phyloP scores from a whole-genome alignment of 345 rosid genomes.

The Crucihimalaya himalaica region DNA sequence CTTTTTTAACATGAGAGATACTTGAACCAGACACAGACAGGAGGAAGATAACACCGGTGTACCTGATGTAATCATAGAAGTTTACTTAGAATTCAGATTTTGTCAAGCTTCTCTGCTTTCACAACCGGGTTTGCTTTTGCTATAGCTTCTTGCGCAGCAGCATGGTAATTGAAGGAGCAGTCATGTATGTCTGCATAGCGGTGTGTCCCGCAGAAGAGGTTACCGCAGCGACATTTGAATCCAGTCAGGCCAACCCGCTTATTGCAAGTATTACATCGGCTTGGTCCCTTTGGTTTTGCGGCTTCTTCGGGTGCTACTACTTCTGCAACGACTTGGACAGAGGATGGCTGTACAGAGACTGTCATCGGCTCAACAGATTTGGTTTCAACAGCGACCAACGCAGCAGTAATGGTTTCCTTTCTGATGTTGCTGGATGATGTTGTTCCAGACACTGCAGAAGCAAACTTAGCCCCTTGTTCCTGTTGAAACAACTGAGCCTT shows the following conservation, averaged over 20 bases:
- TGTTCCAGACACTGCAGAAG: conserved; percentile 64
- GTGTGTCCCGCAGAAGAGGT: conserved; percentile 75
- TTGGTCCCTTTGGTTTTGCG: conserved; percentile 69
- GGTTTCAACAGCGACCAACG: conserved; percentile 46
- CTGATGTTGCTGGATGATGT: conserved; percentile 55
- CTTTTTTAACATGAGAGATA: conserved; percentile 31
- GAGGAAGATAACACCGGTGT: conserved; percentile 13
- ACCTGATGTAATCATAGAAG: conserved; percentile 20
- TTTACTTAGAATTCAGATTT: conserved; percentile 46
- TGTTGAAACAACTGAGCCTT: conserved; percentile 68
- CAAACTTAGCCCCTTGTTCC: conserved; percentile 71
- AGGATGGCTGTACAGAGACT: conserved; percentile 48
- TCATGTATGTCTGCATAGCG: conserved; percentile 86
- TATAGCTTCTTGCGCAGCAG: conserved; percentile 79
- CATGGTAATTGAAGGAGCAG: conserved; percentile 76
- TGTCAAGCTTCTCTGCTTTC: conserved; percentile 92
- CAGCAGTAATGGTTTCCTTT: conserved; percentile 48
- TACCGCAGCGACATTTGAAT: conserved; percentile 80
- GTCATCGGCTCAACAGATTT: conserved; percentile 46
- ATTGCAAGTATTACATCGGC: conserved; percentile 69
- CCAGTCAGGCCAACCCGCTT: conserved; percentile 86
- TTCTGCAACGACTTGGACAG: conserved; percentile 38
- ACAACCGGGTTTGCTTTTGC: conserved; percentile 88
- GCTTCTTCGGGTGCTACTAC: conserved; percentile 42
- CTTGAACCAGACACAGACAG: conserved; percentile 37